phyloP scores from a whole-genome alignment of 306 rosid genomes.

The Quillaja saponaria region DNA sequence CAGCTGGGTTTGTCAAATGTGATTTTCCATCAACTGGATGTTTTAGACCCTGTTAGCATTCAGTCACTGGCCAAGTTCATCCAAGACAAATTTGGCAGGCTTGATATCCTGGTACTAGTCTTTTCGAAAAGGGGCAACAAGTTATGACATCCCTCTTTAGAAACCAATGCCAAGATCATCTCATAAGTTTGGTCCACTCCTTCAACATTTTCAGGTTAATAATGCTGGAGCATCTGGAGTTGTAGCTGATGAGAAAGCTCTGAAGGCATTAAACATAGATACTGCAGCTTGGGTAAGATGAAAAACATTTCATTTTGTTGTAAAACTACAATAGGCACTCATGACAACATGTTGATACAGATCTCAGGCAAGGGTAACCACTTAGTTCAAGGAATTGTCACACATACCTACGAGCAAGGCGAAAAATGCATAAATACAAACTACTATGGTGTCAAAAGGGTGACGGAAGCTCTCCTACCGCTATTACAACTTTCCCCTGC shows the following conservation, averaged over 20 bases:
- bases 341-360: slow-evolving; percentile 28
- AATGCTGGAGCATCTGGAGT: slow-evolving; percentile 53
- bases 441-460: slow-evolving; percentile 52
- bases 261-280: slow-evolving; percentile 49
- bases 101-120: slow-evolving; percentile 50
- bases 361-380: slow-evolving; percentile 43
- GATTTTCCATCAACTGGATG: slow-evolving; percentile 56
- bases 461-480: slow-evolving; percentile 61
- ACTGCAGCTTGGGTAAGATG: slow-evolving; percentile 41
- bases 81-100: slow-evolving; percentile 39
- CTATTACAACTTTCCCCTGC: slow-evolving; percentile 42
- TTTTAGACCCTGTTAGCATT: slow-evolving; percentile 40
- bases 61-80: slow-evolving; percentile 43
- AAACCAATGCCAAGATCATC: not conserved
- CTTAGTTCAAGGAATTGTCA: slow-evolving; percentile 38
- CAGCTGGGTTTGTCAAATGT: slow-evolving; percentile 40
- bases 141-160: not conserved
- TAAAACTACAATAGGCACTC: not conserved
- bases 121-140: too few relatives aligned
- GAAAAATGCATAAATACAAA: slow-evolving; percentile 53
- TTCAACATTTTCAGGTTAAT: slow-evolving; percentile 50
- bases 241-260: slow-evolving; percentile 40
- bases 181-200: too few relatives aligned
- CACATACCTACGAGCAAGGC: slow-evolving; percentile 41
- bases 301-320: not conserved